A percentile compares a stretch with the other conserved stretches of the same genome.
phyloP scores from a whole-genome alignment of 2,329 filamentous ascomycete genomes.

The Phyllosticta paracitricarpa region DNA sequence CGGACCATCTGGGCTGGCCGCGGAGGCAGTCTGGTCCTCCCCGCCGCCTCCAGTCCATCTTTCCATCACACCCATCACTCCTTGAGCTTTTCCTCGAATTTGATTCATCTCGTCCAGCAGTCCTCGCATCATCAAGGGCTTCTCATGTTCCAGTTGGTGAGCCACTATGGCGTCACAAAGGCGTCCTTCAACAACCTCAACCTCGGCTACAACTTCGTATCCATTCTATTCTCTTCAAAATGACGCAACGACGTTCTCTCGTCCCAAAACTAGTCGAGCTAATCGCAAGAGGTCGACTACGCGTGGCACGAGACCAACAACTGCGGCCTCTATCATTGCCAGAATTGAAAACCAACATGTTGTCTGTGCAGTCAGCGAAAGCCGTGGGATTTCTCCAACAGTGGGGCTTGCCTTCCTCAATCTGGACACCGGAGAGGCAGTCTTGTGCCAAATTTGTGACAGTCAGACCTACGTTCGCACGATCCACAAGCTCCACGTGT shows the following conservation, averaged over 20 bases:
- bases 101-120: not conserved
- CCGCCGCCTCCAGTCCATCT: not conserved
- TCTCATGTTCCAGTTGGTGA: not conserved
- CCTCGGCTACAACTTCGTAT: conserved; percentile 24
- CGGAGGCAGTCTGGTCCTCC: not conserved
- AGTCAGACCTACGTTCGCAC: conserved; percentile 86
- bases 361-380: conserved; percentile 81
- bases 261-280: conserved; percentile 18
- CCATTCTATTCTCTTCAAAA: conserved; percentile 25
- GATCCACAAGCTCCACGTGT: conserved; percentile 74
- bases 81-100: not conserved
- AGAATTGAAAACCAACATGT: conserved; percentile 55
- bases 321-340: conserved; percentile 48
- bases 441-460: conserved; percentile 85
- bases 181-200: conserved; percentile 21
- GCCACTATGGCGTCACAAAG: conserved; percentile 18
- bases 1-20: not conserved
- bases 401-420: conserved; percentile 85
- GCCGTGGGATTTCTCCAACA: conserved; percentile 73
- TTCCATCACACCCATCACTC: not conserved
- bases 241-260: conserved; percentile 27
- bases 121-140: not conserved
- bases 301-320: conserved; percentile 38
- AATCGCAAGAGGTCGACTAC: conserved; percentile 32
- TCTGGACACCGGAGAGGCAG: conserved; percentile 70